A percentile compares a stretch with the other conserved stretches of the same genome.
Conservation (phyloP, 306 rosid genomes). For the Gynostemma pentaphyllum region DNA sequence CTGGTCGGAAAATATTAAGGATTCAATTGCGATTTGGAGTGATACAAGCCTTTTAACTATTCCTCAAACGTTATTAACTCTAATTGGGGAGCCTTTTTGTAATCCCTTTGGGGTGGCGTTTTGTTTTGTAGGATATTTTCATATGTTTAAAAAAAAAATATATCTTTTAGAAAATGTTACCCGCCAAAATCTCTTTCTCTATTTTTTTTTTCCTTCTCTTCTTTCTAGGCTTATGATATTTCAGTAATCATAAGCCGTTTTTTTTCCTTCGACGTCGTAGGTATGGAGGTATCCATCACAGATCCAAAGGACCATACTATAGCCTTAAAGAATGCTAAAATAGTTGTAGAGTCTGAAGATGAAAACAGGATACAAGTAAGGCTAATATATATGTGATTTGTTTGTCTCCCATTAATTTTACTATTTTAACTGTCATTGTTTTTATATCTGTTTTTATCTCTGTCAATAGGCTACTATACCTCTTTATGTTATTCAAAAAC, state of each 20-base stretch:
- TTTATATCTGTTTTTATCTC: neutral
- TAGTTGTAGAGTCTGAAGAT: constrained; percentile 46
- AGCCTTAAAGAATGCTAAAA: constrained; percentile 28
- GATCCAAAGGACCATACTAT: constrained; percentile 28
- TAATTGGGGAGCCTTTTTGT: no score
- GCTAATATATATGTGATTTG: neutral
- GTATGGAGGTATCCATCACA: constrained; percentile 59
- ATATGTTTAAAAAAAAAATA: no score
- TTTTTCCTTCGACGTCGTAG: constrained; percentile 26
- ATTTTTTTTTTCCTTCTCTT: neutral
- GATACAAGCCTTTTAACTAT: no score
- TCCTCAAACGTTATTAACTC: no score
- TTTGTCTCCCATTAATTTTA: constrained; percentile 6
- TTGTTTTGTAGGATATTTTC: no score
- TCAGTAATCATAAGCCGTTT: no score
- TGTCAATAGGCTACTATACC: neutral
- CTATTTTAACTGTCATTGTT: neutral
- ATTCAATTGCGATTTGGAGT: no score
- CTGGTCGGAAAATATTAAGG: no score
- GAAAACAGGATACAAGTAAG: constrained; percentile 58
- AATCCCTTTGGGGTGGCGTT: no score
- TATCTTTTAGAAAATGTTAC: no score
- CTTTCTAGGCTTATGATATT: neutral
- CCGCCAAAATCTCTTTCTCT: no score
- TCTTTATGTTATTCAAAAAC: no score